A percentile compares a stretch with the other conserved stretches of the same genome.
Evolutionary conservation across 1,139 yeast genomes (phyloP).

Genomic region (Geotrichum klebahnii): DNA sequence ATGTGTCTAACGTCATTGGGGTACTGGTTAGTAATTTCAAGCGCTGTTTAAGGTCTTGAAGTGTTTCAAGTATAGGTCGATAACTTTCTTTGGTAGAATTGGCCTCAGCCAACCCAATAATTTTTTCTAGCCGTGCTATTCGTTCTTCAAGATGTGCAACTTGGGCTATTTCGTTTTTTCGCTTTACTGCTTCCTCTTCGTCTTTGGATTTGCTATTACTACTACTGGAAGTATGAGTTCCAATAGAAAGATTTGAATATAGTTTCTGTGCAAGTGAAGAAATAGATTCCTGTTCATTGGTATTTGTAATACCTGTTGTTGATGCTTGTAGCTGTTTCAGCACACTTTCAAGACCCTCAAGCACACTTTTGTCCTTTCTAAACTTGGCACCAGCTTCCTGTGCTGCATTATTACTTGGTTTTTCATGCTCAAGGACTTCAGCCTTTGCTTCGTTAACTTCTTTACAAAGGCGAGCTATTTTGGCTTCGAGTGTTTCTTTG

Average conservation of each 20-base stretch:
- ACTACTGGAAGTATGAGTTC: neutral
- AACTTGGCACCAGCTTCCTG: neutral
- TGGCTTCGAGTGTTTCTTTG: slow-evolving; percentile 18
- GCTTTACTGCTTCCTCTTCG: neutral
- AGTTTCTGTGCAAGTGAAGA: neutral
- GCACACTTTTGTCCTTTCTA: neutral
- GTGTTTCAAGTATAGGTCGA: slow-evolving; percentile 11
- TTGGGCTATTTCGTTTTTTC: slow-evolving; percentile 1
- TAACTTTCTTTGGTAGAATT: slow-evolving; percentile 6
- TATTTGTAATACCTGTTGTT: neutral
- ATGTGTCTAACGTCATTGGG: slow-evolving; percentile 15
- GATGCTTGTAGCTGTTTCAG: slow-evolving; percentile 5
- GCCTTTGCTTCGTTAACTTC: slow-evolving; percentile 16
- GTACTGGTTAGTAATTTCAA: slow-evolving; percentile 17
- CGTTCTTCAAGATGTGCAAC: slow-evolving; percentile 12
- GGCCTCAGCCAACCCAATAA: slow-evolving; percentile 13
- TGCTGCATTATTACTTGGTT: neutral
- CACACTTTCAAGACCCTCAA: slow-evolving; percentile 9
- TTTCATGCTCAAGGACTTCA: slow-evolving; percentile 7
- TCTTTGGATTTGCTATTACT: neutral
- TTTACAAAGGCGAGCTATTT: slow-evolving; percentile 13
- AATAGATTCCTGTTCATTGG: too few species aligned
- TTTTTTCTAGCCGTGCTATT: slow-evolving; percentile 11
- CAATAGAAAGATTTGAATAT: neutral
- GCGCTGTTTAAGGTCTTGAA: slow-evolving; percentile 15